phyloP scores from a whole-genome alignment of 495 filamentous ascomycete genomes.

The Emericellopsis terricola region DNA sequence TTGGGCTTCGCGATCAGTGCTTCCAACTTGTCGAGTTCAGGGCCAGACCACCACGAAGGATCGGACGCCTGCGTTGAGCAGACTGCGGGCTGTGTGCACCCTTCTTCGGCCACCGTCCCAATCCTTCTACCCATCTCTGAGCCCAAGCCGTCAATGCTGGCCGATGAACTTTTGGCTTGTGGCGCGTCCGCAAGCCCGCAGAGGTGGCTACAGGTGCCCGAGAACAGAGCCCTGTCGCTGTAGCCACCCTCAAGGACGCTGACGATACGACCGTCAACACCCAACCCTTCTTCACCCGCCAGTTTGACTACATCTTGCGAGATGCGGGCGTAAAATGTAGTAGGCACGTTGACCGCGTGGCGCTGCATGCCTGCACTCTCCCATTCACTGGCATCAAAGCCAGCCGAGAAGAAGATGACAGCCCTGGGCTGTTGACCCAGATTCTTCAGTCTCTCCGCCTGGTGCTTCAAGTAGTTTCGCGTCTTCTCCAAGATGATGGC shows the following conservation, averaged over 20 bases:
- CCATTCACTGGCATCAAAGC: conserved; percentile 93
- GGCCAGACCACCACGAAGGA: conserved; percentile 59
- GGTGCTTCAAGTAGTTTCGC: conserved; percentile 47
- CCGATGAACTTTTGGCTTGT: conserved; percentile 9
- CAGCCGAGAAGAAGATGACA: conserved; percentile 85
- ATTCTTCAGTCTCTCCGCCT: conserved; percentile 41
- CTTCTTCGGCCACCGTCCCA: conserved; percentile 10
- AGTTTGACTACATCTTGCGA: conserved; percentile 68
- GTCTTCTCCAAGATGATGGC: conserved; percentile 59
- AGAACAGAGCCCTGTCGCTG: conserved; percentile 74
- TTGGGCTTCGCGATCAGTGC: conserved; percentile 32
- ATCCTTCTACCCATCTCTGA: conserved; percentile 35
- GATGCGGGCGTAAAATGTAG: conserved; percentile 85
- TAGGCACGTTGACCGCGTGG: conserved; percentile 87
- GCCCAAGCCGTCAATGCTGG: conserved; percentile 18
- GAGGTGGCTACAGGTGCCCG: conserved; percentile 75
- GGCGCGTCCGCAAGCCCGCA: conserved; percentile 50
- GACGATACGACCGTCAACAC: conserved; percentile 67
- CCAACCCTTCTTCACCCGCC: conserved; percentile 60
- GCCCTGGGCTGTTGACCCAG: conserved; percentile 43
- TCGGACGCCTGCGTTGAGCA: conserved; percentile 27
- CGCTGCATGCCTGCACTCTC: conserved; percentile 86
- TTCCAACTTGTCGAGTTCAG: conserved; percentile 43
- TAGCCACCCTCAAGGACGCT: conserved; percentile 94
- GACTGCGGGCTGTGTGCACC: not conserved